A percentile compares a stretch with the other conserved stretches of the same genome.
Conservation (phyloP, 148 eudicot genomes). For the Amaranthus cruentus region DNA sequence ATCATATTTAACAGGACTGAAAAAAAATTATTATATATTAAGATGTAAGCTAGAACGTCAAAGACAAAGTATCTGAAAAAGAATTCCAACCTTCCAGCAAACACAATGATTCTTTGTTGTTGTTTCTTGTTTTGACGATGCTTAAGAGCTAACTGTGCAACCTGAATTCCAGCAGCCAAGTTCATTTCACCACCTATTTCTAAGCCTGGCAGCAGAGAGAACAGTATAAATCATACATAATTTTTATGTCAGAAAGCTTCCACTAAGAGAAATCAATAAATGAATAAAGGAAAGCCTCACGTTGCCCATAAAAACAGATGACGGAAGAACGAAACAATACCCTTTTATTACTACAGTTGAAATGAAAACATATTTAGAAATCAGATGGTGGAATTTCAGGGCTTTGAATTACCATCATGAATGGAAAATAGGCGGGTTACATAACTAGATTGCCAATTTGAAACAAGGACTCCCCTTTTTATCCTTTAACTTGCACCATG, state of each 20-base stretch:
- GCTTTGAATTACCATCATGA: background rate
- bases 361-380: background rate
- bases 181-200: constrained; percentile 94
- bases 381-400: too few relatives aligned
- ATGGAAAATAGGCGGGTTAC: background rate
- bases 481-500: background rate
- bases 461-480: background rate
- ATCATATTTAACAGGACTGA: constrained; percentile 86
- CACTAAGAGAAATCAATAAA: background rate
- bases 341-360: background rate
- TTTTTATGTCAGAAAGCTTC: constrained; percentile 3
- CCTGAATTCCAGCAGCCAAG: constrained; percentile 94
- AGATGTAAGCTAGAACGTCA: background rate
- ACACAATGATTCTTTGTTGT: constrained; percentile 91
- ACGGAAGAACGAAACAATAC: background rate
- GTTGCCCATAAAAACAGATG: background rate
- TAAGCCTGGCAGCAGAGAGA: constrained; percentile 44
- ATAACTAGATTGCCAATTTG: background rate
- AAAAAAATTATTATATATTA: constrained; percentile 1
- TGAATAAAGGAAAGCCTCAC: background rate
- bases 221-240: constrained; percentile 11
- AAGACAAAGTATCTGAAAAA: background rate
- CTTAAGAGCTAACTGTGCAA: constrained; percentile 95
- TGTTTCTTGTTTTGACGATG: constrained; percentile 98
- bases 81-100: constrained; percentile 68